These are phyloP conservation scores for Pleurozium schreberi DNA, from an alignment of 225 moss, liverwort and hornwort species.

Conservation along the genomic window DNA sequence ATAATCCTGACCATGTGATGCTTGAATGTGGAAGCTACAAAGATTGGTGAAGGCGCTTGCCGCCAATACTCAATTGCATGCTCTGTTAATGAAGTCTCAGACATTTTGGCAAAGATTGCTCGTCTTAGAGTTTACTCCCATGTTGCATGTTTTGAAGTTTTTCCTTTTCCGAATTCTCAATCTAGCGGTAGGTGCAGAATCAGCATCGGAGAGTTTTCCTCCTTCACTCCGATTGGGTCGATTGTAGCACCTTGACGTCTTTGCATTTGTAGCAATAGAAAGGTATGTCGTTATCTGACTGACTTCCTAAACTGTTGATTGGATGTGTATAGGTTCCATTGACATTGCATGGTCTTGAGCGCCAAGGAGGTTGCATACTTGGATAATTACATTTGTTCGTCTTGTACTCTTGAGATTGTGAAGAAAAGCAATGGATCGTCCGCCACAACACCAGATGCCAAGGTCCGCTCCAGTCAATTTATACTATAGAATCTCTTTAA, in stretches of 20 bases:
- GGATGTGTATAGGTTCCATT: conserved; percentile 68
- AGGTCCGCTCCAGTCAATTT: conserved; percentile 42
- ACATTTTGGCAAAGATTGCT: not conserved
- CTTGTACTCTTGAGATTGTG: conserved; percentile 61
- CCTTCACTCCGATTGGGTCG: not conserved
- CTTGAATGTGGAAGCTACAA: conserved; percentile 76
- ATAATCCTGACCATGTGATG: conserved; percentile 80
- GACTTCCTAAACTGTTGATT: not conserved
- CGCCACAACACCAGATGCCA: conserved; percentile 55
- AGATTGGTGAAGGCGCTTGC: conserved; percentile 46
- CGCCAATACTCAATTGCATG: not conserved
- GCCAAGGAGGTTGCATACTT: conserved; percentile 73
- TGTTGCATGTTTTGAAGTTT: not conserved
- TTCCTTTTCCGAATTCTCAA: not conserved
- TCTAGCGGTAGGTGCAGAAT: not conserved
- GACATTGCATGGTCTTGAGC: conserved; percentile 80
- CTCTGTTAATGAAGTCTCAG: not conserved
- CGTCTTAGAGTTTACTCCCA: not conserved
- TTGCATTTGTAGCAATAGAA: not conserved
- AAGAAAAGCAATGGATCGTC: conserved; percentile 71
- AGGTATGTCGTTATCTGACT: not conserved
- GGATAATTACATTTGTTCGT: conserved; percentile 82
- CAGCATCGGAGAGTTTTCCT: not conserved
- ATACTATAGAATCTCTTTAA: no score
- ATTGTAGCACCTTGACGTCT: not conserved